Conservation (phyloP, 2,329 filamentous ascomycete genomes). For the Aspergillaceae sp. region DNA sequence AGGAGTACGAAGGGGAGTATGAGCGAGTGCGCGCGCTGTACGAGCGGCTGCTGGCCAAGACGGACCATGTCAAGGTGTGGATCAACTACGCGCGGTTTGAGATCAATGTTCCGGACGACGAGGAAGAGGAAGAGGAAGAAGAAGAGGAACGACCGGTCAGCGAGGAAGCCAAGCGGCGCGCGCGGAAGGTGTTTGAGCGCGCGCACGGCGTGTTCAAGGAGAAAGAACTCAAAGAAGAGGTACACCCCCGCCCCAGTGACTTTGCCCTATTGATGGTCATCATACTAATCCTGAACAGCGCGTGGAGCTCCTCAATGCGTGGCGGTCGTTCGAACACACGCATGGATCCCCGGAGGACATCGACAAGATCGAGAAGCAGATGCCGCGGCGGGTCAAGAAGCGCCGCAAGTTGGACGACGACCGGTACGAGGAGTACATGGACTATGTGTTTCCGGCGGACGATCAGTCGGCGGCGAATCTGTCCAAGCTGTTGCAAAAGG, state of each 20-base stretch:
- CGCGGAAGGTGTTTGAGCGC: conserved; percentile 73
- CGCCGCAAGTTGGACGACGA: conserved; percentile 85
- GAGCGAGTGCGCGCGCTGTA: conserved; percentile 73
- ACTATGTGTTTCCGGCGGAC: conserved; percentile 95
- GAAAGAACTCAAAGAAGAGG: conserved; percentile 81
- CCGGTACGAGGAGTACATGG: conserved; percentile 90
- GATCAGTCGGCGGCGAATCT: conserved; percentile 77
- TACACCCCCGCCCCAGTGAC: conserved; percentile 22
- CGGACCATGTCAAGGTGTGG: conserved; percentile 99
- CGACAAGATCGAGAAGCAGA: conserved; percentile 78
- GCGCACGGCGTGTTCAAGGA: conserved; percentile 83
- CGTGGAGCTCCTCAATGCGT: conserved; percentile 83
- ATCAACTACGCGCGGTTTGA: conserved; percentile 98
- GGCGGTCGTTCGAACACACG: conserved; percentile 83
- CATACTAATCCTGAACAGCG: conserved; percentile 43
- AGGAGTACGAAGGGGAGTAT: conserved; percentile 91
- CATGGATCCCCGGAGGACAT: conserved; percentile 69
- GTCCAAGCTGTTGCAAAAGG: conserved; percentile 74
- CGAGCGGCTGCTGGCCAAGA: conserved; percentile 84
- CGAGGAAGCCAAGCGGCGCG: conserved; percentile 73
- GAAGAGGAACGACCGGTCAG: conserved; percentile 57
- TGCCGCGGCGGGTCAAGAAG: conserved; percentile 91
- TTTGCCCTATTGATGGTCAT: background rate
- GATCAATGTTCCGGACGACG: conserved; percentile 76
- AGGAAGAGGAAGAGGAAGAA: conserved; percentile 55